Evolutionary conservation across 148 eudicot genomes (phyloP), one percentile per base, ranked within the genome.

Genomic region (Arbutus unedo): DNA sequence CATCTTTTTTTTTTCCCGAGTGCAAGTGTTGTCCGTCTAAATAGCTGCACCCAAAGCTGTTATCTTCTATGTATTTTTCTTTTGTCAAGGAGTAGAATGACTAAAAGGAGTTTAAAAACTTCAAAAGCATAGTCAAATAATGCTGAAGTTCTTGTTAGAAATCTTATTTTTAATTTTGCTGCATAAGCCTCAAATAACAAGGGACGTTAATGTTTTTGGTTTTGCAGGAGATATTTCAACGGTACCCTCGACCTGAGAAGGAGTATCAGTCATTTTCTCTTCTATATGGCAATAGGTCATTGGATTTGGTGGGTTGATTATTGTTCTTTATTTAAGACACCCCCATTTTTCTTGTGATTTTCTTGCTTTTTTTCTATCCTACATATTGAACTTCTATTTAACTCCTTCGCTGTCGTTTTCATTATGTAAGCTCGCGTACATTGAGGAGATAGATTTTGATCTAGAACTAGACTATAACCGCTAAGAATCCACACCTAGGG

Each of bases 191-290:
- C 23, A 48, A 64, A 66, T 80, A 53, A 80, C 49, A 38, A 38
- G 64, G 11, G 62, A 50, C 74, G 81, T 50, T 41, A 70, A 13
- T 78, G 62, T 51, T 15, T 9, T 2, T 83, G 75, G 64, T 60
- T 43, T 59, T 83, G 57, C 83, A 86, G 88, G 83, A 82, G 13
- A 81, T 83, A 57, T 86, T 86, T 59, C 84, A 80, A 78, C 78
- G 88, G 45, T 82, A 86, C 70, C 88, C 88, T 64, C 83, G 75
- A 70, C 88, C 88, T 44, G 88, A 86, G 81, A 86, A 86, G 83
- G 88, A 86, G 79, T 86, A 86, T 70, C 88, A 86, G 48, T 86
- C 88, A 56, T 86, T 86, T 83, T 86, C 88, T 75, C 88, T 86
- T 55, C 19, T 80, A 56, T 76, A 86, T 16, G 53, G 73, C 78